phyloP scores from a whole-genome alignment of 305 asterid genomes.

The Solanum hybrid region DNA sequence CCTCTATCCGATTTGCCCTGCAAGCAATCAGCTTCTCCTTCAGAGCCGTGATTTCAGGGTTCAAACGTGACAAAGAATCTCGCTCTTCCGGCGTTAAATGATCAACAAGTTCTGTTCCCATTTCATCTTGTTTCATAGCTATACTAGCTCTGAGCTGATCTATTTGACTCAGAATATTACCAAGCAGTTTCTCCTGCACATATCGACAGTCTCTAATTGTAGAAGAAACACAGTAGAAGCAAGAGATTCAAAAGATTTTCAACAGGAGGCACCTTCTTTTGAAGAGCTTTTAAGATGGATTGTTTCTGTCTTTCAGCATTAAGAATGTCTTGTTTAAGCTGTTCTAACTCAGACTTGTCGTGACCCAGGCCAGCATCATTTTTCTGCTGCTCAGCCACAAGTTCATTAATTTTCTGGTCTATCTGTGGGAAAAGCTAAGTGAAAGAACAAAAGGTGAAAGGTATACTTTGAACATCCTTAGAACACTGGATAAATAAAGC shows the following conservation, averaged over 20 bases:
- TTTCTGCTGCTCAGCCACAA: conserved; percentile 94
- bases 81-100: conserved; percentile 90
- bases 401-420: conserved; percentile 84
- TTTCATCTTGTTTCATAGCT: conserved; percentile 73
- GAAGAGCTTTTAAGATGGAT: conserved; percentile 70
- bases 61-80: conserved; percentile 71
- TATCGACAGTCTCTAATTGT: conserved; percentile 2
- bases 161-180: conserved; percentile 71
- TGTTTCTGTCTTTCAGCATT: conserved; percentile 74
- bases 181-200: conserved; percentile 74
- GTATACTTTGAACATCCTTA: not conserved
- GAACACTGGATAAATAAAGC: not conserved
- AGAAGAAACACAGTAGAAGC: not conserved
- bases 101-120: conserved; percentile 98
- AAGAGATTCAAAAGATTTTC: not conserved
- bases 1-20: conserved; percentile 87
- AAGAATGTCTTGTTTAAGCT: conserved; percentile 68
- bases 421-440: conserved; percentile 70
- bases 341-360: conserved; percentile 78
- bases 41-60: conserved; percentile 80
- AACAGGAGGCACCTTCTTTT: conserved; percentile 59
- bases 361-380: conserved; percentile 92
- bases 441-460: conserved; percentile 31
- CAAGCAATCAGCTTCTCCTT: conserved; percentile 69
- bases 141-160: conserved; percentile 83